phyloP scores from a whole-genome alignment of 768 basidiomycete genomes.

The Hypsizygus marmoreus region DNA sequence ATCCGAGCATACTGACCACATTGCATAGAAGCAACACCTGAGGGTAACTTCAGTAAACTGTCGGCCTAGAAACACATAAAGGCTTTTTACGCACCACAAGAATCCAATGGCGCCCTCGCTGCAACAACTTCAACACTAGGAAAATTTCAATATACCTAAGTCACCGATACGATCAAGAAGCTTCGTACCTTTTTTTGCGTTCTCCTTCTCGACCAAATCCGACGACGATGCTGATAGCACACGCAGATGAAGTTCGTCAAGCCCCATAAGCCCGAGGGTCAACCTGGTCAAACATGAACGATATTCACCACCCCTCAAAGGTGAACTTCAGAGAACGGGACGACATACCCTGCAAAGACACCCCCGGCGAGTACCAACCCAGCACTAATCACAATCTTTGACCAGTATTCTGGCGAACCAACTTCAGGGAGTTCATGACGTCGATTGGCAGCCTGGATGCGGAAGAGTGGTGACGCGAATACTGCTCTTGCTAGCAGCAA shows the following conservation, averaged over 20 bases:
- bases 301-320: not conserved
- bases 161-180: not conserved
- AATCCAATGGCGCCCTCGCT: constrained; percentile 86
- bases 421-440: constrained; percentile 23
- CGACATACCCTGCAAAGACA: constrained; percentile 84
- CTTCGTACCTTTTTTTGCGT: constrained; percentile 66
- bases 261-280: constrained; percentile 91
- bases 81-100: constrained; percentile 64
- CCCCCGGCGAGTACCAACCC: constrained; percentile 82
- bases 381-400: constrained; percentile 66
- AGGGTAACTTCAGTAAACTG: not conserved
- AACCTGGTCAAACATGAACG: constrained; percentile 46
- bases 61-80: not conserved
- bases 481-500: constrained; percentile 8
- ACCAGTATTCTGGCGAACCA: constrained; percentile 72
- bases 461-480: constrained; percentile 13
- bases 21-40: constrained; percentile 87
- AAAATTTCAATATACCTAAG: not conserved
- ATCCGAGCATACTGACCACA: constrained; percentile 54
- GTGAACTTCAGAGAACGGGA: not conserved
- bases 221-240: constrained; percentile 84
- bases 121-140: constrained; percentile 55
- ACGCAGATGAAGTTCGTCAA: constrained; percentile 88
- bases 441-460: not conserved
- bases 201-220: constrained; percentile 62